A percentile compares a stretch with the other conserved stretches of the same genome.
These are phyloP conservation scores for sorghum (Sorghum bicolor) DNA, from an alignment of 176 grass and related monocot genomes.

Conservation along the genomic window Sorghum_bicolor_NCBIv3 NC_012872.2:67104001-67104500, in stretches of 20 bases:
- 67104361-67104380: background rate
- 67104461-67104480: constrained; percentile 95
- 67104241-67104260: background rate
- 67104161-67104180: background rate
- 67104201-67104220: background rate
- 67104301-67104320: background rate
- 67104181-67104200: background rate
- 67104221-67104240: background rate
- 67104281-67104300: background rate
- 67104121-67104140: background rate
- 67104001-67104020: background rate
- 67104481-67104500: constrained; percentile 44
- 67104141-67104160: background rate
- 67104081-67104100: background rate
- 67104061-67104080: background rate
- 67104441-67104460: constrained; percentile 77
- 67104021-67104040: background rate
- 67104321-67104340: constrained; percentile 7
- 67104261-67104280: background rate
- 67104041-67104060: background rate
- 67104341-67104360: background rate
- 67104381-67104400: constrained; percentile 7
- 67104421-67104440: constrained; percentile 81
- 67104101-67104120: background rate
- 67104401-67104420: constrained; percentile 64